These are phyloP conservation scores for Solanum clarkiae DNA, from an alignment of 257 asterid species.

Conservation along the genomic window DNA sequence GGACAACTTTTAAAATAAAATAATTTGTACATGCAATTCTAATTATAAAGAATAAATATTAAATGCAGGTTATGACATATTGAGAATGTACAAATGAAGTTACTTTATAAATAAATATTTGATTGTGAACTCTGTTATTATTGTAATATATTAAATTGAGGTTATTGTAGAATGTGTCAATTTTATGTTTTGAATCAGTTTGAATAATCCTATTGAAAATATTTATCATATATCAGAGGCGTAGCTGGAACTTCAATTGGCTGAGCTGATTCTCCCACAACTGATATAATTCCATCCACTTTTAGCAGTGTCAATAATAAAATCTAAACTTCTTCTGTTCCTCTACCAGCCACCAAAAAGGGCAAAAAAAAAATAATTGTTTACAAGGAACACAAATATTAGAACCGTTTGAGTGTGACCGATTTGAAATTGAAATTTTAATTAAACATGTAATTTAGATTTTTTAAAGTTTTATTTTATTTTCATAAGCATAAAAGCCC, in stretches of 20 bases:
- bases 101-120: too few species aligned
- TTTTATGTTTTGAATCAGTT: neutral
- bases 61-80: too few species aligned
- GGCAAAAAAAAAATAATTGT: neutral
- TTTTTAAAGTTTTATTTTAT: too few species aligned
- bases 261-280: conserved; percentile 75
- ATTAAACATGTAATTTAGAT: too few species aligned
- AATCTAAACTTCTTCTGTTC: conserved; percentile 48
- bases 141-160: neutral
- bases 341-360: conserved; percentile 11
- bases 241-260: conserved; percentile 68
- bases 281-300: conserved; percentile 52
- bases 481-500: too few species aligned
- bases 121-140: neutral
- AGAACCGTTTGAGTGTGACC: too few species aligned
- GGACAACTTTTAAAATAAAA: too few species aligned
- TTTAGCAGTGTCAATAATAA: conserved; percentile 61
- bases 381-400: too few species aligned
- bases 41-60: too few species aligned
- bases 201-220: neutral
- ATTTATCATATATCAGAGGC: conserved; percentile 54
- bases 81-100: too few species aligned
- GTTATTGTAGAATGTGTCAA: neutral
- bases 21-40: too few species aligned
- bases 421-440: too few species aligned